Evolutionary conservation across 345 rosid species (phyloP).

Genomic region (Pugionium cornutum): DNA sequence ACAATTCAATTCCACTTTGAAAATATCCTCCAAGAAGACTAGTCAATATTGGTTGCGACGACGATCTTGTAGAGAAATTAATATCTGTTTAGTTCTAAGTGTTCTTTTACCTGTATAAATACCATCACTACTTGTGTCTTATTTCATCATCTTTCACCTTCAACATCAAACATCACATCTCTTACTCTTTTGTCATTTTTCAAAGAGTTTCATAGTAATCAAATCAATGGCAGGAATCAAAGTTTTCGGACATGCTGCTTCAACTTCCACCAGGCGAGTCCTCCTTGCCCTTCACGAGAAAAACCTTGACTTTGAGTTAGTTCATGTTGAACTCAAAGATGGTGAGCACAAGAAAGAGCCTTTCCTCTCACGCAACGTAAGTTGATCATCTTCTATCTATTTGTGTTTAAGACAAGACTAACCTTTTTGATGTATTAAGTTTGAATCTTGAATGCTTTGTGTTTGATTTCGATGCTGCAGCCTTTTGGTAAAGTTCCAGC

Average conservation of each 20-base stretch:
- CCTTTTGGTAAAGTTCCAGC: conserved; percentile 85
- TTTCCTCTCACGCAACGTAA: conserved; percentile 43
- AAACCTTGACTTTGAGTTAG: conserved; percentile 42
- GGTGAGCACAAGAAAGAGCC: conserved; percentile 43
- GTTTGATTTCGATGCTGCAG: conserved; percentile 41
- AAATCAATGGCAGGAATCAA: conserved; percentile 37
- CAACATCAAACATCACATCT: conserved; percentile 33
- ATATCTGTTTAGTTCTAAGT: neutral
- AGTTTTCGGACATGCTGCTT: conserved; percentile 35
- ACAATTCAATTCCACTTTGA: conserved; percentile 20
- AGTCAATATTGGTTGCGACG: conserved; percentile 39
- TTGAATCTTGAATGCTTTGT: conserved; percentile 22
- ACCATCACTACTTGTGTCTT: conserved; percentile 27
- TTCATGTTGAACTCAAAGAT: conserved; percentile 30
- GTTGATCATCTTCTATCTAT: neutral
- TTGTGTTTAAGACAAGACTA: neutral
- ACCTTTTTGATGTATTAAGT: neutral
- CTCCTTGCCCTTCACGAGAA: conserved; percentile 45
- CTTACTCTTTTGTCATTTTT: conserved; percentile 6
- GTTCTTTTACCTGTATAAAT: conserved; percentile 24
- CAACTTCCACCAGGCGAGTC: conserved; percentile 41
- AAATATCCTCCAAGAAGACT: conserved; percentile 9
- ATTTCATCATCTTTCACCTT: neutral
- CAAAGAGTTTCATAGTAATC: neutral
- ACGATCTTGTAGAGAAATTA: conserved; percentile 19